These are phyloP conservation scores for Gossypium sturtianum DNA, from an alignment of 345 rosid species.

Conservation along the genomic window DNA sequence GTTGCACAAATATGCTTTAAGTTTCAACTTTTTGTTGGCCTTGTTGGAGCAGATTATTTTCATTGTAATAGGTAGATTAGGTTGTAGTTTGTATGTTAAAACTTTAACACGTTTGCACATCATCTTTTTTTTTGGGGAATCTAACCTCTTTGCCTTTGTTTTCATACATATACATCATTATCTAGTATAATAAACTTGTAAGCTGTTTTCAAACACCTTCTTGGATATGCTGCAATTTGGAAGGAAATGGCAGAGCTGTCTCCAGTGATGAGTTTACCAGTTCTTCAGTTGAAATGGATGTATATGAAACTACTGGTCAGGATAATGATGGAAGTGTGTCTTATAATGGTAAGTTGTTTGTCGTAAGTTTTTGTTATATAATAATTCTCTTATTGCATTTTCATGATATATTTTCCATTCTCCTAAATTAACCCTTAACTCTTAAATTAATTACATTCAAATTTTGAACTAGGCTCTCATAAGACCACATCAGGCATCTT, in stretches of 20 bases:
- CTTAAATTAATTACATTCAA: not conserved
- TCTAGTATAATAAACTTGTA: constrained; percentile 74
- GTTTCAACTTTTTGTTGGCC: not conserved
- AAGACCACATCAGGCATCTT: constrained; percentile 38
- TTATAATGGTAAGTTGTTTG: constrained; percentile 40
- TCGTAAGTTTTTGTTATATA: not conserved
- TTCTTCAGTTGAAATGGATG: constrained; percentile 87
- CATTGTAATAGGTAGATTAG: not conserved
- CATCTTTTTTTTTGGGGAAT: not conserved
- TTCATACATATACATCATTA: constrained; percentile 13
- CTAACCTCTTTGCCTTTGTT: constrained; percentile 8
- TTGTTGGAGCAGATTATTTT: not conserved
- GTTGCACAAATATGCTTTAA: not conserved
- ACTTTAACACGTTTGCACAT: not conserved
- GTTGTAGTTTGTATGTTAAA: not conserved
- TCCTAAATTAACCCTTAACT: not conserved
- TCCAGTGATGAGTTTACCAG: constrained; percentile 45
- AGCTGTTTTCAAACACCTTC: constrained; percentile 66
- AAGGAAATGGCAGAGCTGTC: constrained; percentile 52
- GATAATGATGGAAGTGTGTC: constrained; percentile 28
- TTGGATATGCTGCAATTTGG: constrained; percentile 79
- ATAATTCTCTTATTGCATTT: not conserved
- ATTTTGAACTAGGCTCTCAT: constrained; percentile 40
- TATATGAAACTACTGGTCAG: constrained; percentile 45
- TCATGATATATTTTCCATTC: not conserved